Evolutionary conservation across 345 rosid genomes (phyloP).

Genomic region (Gossypium thurberi): DNA sequence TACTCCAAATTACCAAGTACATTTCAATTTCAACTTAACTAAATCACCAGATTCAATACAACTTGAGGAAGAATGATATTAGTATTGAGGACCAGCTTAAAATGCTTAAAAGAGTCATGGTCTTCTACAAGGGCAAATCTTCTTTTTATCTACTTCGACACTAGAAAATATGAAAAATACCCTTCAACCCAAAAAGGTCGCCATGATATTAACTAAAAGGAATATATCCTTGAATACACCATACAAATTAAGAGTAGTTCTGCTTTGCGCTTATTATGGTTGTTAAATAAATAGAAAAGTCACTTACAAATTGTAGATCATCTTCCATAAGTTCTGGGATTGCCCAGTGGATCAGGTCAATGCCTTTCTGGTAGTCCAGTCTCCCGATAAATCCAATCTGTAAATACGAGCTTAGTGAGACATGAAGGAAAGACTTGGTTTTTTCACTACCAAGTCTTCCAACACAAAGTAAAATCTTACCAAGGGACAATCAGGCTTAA

Average conservation of each 20-base stretch:
- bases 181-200: not conserved
- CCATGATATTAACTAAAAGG: not conserved
- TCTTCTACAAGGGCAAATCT: not conserved
- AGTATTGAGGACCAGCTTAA: not conserved
- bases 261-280: not conserved
- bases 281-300: slow-evolving; percentile 19
- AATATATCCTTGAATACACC: not conserved
- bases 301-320: slow-evolving; percentile 88
- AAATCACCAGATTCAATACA: not conserved
- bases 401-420: slow-evolving; percentile 21
- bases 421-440: not conserved
- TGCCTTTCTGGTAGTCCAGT: slow-evolving; percentile 92
- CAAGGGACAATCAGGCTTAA: slow-evolving; percentile 78
- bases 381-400: slow-evolving; percentile 97
- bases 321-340: slow-evolving; percentile 74
- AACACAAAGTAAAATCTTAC: slow-evolving; percentile 31
- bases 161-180: not conserved
- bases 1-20: not conserved
- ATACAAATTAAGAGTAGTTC: not conserved
- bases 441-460: not conserved
- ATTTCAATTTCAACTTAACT: not conserved
- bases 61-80: not conserved
- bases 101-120: not conserved
- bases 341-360: slow-evolving; percentile 67
- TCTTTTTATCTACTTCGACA: not conserved